Evolutionary conservation across 106 monocot genomes (phyloP), one percentile per base, ranked within the genome.

Genomic region (Allium fistulosum): DNA sequence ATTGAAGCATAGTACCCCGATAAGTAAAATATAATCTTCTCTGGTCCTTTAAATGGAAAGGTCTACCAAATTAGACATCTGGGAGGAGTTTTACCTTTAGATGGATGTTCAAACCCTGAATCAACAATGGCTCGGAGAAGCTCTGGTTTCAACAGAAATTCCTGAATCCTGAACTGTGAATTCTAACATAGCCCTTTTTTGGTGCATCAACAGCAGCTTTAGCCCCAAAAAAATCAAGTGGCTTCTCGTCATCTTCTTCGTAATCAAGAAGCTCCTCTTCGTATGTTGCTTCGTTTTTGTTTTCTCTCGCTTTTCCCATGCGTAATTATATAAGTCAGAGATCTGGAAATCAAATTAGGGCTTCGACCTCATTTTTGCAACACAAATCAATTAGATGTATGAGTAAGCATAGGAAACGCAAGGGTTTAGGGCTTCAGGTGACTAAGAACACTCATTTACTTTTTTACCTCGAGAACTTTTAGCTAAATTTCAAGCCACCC

Each of bases 201-300:
- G 72, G 81, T 11, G 68, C 73, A 48, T 94, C 90, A 27, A 80
- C 82, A 15, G 63, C 15, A 17, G 74, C 69, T 78, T 94, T 94
- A 27, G 72, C 90, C 49, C 81, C 82, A 45, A 66, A 53, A 53
- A 81, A 82, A 56, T 87, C 82, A 51, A 78, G 77, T 14, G 80
- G 85, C 80, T 90, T 90, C 72, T 87, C 94, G 10, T 94, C 94
- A 7, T 94, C 94, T 67, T 94, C 94, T 46, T 94, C 94, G 79
- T 94, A 94, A 75, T 94, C 94, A 60, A 94, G 87, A 58, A 94
- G 87, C 84, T 94, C 94, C 87, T 94, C 94, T 76, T 90, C 94
- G 80, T 90, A 94, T 18, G 73, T 80, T 22, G 22, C 22, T 22
- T 22, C 22, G 22, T 22, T 22, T 26, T 90, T 82, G 83, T 94